A percentile compares a stretch with the other conserved stretches of the same genome.
Conservation (phyloP, 805 yeast genomes). For the Lipomyces chichibuensis region DNA sequence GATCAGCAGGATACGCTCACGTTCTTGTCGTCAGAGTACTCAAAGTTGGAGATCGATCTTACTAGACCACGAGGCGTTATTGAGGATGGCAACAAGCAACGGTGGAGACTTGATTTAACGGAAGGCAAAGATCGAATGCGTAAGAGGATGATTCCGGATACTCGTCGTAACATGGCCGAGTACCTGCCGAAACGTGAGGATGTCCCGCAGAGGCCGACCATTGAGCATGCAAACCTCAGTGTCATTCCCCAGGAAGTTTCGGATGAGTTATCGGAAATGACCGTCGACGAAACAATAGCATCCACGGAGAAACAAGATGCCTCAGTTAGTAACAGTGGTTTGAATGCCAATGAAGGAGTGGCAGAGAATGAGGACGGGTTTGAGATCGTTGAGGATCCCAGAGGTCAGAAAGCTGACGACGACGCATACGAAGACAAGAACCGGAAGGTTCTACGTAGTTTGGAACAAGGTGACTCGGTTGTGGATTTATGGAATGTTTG, state of each 20-base stretch:
- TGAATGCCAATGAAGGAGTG: conserved; percentile 23
- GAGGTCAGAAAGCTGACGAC: conserved; percentile 37
- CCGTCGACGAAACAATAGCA: conserved; percentile 10
- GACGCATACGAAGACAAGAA: conserved; percentile 60
- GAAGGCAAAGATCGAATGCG: conserved; percentile 74
- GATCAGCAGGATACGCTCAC: conserved; percentile 66
- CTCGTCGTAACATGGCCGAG: conserved; percentile 52
- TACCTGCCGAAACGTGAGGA: conserved; percentile 46
- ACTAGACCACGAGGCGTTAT: conserved; percentile 42
- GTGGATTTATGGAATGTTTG: conserved; percentile 75
- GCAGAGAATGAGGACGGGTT: conserved; percentile 39
- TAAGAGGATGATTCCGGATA: conserved; percentile 60
- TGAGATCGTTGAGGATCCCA: conserved; percentile 39
- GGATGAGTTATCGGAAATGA: conserved; percentile 15
- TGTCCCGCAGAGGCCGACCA: neutral
- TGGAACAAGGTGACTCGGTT: conserved; percentile 71
- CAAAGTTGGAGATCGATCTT: conserved; percentile 51
- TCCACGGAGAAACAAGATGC: conserved; percentile 4
- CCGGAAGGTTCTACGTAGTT: conserved; percentile 69
- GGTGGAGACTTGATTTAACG: conserved; percentile 63
- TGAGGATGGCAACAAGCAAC: conserved; percentile 36
- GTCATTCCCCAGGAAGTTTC: conserved; percentile 4
- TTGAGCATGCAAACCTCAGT: neutral
- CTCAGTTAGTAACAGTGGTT: neutral
- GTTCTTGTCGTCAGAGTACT: conserved; percentile 54